phyloP scores from a whole-genome alignment of 805 yeast genomes.

The Ogataea ramenticola region DNA sequence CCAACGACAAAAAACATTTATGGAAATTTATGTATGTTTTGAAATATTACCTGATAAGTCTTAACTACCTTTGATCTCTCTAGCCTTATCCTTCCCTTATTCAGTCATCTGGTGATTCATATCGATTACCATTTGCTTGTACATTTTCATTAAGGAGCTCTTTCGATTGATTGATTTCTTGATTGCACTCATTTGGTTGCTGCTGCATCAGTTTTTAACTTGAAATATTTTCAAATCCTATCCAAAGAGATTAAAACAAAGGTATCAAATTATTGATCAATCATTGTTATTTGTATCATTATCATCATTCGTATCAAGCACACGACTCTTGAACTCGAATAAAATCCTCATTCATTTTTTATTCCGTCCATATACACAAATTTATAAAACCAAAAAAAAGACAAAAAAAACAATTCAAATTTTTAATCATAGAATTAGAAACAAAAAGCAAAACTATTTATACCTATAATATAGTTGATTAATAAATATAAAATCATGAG shows the following conservation, averaged over 20 bases:
- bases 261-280: background rate
- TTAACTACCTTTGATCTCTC: background rate
- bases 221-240: constrained; percentile 3
- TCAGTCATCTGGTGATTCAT: constrained; percentile 1
- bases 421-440: background rate
- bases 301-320: background rate
- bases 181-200: constrained; percentile 16
- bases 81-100: background rate
- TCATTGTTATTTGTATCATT: background rate
- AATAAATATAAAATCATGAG: constrained; percentile 17
- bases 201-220: constrained; percentile 9
- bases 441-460: background rate
- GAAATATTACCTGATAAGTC: background rate
- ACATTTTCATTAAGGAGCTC: background rate
- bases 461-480: background rate
- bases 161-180: constrained; percentile 5
- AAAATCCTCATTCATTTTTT: background rate
- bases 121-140: constrained; percentile 1
- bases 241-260: constrained; percentile 1
- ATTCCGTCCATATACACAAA: background rate
- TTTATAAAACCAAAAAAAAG: background rate
- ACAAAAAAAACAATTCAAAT: background rate
- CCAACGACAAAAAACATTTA: background rate
- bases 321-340: background rate
- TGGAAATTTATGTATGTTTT: background rate